Evolutionary conservation across 495 filamentous ascomycete genomes (phyloP).

Genomic region (Lasiosphaeriaceae sp.): DNA sequence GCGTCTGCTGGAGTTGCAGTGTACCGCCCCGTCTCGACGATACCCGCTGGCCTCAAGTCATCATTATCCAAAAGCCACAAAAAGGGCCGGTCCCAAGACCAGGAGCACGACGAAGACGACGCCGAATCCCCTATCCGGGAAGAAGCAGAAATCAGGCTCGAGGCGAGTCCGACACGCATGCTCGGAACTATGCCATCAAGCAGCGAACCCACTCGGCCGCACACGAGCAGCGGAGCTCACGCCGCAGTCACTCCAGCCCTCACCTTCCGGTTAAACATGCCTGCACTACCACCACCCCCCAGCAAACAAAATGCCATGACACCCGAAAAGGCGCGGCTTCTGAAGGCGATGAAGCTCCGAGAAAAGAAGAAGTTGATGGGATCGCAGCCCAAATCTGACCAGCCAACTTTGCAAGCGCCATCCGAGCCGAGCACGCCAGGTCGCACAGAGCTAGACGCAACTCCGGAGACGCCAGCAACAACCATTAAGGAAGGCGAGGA

Average conservation of each 20-base stretch:
- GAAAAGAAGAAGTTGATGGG: conserved; percentile 65
- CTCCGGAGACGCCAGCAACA: background rate
- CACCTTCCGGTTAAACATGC: conserved; percentile 41
- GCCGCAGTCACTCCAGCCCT: conserved; percentile 51
- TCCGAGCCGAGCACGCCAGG: conserved; percentile 13
- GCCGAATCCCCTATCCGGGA: conserved; percentile 24
- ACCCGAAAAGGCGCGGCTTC: conserved; percentile 82
- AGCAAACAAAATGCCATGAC: conserved; percentile 61
- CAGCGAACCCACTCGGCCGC: conserved; percentile 29
- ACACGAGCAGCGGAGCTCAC: conserved; percentile 38
- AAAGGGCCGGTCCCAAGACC: conserved; percentile 35
- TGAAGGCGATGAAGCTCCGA: conserved; percentile 89
- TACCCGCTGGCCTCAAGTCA: conserved; percentile 55
- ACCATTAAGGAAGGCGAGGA: background rate
- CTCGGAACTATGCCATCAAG: conserved; percentile 18
- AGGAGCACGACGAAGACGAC: conserved; percentile 28
- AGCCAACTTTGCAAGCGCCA: conserved; percentile 11
- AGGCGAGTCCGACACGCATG: conserved; percentile 15
- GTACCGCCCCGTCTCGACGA: conserved; percentile 67
- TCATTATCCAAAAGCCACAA: conserved; percentile 36
- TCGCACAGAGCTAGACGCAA: conserved; percentile 8
- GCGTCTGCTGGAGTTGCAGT: conserved; percentile 49
- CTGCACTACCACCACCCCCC: conserved; percentile 28
- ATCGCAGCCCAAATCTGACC: conserved; percentile 14
- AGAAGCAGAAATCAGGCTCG: conserved; percentile 17